Evolutionary conservation across 257 asterid genomes (phyloP).

Genomic region (Ajuga chamaepitys): DNA sequence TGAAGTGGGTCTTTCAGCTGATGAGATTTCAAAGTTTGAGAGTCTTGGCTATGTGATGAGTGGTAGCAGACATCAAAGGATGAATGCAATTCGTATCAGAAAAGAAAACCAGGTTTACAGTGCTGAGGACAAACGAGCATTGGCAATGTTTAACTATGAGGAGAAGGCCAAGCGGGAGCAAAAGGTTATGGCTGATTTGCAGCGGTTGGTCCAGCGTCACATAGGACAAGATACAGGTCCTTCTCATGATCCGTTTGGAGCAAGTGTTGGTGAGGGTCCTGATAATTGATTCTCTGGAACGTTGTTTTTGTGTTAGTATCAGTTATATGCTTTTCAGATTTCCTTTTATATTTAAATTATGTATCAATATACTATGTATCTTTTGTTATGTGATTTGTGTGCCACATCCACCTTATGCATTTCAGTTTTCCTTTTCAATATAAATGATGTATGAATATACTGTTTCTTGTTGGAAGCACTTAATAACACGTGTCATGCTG

Average conservation of each 20-base stretch:
- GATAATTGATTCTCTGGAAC: constrained; percentile 40
- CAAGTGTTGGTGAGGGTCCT: constrained; percentile 45
- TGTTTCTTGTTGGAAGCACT: background rate
- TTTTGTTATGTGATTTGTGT: background rate
- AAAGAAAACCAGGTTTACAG: constrained; percentile 98
- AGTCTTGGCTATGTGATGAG: constrained; percentile 97
- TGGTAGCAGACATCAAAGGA: constrained; percentile 98
- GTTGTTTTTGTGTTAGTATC: background rate
- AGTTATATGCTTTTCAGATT: constrained; percentile 1
- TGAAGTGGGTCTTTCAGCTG: constrained; percentile 98
- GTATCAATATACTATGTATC: background rate
- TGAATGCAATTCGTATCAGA: constrained; percentile 98
- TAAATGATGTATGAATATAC: constrained; percentile 15
- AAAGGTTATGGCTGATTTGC: constrained; percentile 98
- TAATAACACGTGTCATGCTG: background rate
- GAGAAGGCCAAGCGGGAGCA: constrained; percentile 97
- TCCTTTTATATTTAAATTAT: background rate
- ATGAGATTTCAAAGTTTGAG: constrained; percentile 87
- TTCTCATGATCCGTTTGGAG: constrained; percentile 85
- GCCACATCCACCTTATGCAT: constrained; percentile 3
- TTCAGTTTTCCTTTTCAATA: background rate
- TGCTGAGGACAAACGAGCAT: constrained; percentile 93
- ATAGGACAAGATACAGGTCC: constrained; percentile 84
- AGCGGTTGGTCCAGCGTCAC: constrained; percentile 92
- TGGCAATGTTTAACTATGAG: constrained; percentile 97